phyloP scores from a whole-genome alignment of 768 basidiomycete genomes.

The Macrolepiota fuliginosa region DNA sequence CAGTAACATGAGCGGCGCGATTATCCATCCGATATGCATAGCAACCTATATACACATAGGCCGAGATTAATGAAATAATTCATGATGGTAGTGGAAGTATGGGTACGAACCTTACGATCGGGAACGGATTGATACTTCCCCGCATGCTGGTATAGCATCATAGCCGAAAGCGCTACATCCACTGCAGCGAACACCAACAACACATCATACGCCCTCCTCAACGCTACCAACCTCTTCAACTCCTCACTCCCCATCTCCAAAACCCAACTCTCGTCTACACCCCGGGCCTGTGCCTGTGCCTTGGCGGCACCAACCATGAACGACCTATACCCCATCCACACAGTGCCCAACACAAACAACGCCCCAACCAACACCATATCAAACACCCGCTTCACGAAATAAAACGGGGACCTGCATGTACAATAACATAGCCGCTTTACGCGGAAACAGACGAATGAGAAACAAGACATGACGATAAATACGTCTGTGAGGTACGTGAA shows the following conservation, averaged over 20 bases:
- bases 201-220: neutral
- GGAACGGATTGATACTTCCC: neutral
- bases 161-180: neutral
- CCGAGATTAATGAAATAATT: no score
- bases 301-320: neutral
- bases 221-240: neutral
- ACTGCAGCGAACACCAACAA: neutral
- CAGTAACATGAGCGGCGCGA: neutral
- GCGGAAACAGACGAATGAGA: neutral
- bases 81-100: neutral
- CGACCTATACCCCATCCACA: neutral
- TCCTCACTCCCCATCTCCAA: neutral
- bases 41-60: neutral
- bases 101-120: conserved; percentile 5
- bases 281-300: neutral
- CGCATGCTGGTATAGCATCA: conserved; percentile 1
- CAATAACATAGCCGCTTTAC: neutral
- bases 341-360: neutral
- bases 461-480: neutral
- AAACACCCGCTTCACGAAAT: neutral
- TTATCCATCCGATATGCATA: neutral
- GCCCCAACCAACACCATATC: neutral
- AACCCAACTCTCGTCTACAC: neutral
- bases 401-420: neutral
- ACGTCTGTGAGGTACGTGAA: neutral